Evolutionary conservation across 495 filamentous ascomycete genomes (phyloP), one percentile per base, ranked within the genome.

Genomic region (Neurospora sp.): DNA sequence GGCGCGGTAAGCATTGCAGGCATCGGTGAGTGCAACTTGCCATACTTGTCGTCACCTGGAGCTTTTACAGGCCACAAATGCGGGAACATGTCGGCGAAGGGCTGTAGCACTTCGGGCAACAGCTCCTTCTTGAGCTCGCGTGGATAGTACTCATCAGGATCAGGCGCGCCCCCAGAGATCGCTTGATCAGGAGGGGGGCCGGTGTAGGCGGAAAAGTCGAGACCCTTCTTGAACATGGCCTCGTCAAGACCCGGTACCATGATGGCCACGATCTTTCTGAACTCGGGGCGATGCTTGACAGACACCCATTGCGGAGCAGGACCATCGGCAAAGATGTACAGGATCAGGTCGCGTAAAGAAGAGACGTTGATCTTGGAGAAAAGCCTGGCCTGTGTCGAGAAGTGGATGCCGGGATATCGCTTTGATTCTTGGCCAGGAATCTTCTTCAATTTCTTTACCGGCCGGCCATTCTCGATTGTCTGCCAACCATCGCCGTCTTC

Each of bases 221-320:
- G 86, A 14, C 83, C 86, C 31, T 88, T 87, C 82, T 94, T 89
- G 81, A 98, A 96, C 93, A 97, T 95, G 40, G 89, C 92, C 75
- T 91, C 88, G 80, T 97, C 94, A 16, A 98, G 81, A 12, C 95
- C 96, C 1, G 96, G 96, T 8, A 97, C 92, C 92, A 98, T 95
- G 73, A 98, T 82, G n/a, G 94, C 88, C 18, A 97, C 96, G 27
- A 94, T 90, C 80, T 94, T 96, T 42, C 89, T 85, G 70, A 98
- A 90, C 75, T 90, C 84, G 1, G 86, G 86, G 70, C 93, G 91
- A 78, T 97, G 88, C 75, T 88, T 87, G 68, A 97, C 86, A 27
- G 92, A 88, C 20, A 97, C 88, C 92, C 94, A 99, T 81, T 96
- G 91, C 5, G 96, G 96, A 7, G 91, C 88, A 0, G 82, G 73